Evolutionary conservation across 2,329 filamentous ascomycete species (phyloP).

Genomic region (Blastomyces emzantsi): DNA sequence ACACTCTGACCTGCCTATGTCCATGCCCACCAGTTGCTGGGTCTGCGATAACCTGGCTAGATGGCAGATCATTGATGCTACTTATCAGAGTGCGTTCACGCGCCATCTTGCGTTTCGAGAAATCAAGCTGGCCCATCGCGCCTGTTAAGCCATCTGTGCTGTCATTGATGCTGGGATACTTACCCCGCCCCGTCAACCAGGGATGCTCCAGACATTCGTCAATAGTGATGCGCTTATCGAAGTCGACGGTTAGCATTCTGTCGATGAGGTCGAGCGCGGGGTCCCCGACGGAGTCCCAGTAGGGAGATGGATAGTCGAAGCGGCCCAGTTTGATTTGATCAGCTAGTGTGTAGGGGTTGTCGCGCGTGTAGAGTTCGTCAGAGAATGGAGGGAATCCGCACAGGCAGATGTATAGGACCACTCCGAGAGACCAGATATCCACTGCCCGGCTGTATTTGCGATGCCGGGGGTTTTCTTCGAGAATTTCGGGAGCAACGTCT

Average conservation of each 20-base stretch:
- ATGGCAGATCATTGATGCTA: slow-evolving; percentile 65
- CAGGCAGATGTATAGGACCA: slow-evolving; percentile 93
- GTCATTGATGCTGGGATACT: slow-evolving; percentile 55
- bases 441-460: slow-evolving; percentile 91
- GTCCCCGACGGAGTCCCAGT: slow-evolving; percentile 86
- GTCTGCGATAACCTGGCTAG: slow-evolving; percentile 49
- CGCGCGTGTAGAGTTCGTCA: slow-evolving; percentile 71
- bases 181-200: slow-evolving; percentile 60
- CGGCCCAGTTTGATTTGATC: slow-evolving; percentile 83
- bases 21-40: slow-evolving; percentile 28
- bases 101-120: slow-evolving; percentile 67
- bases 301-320: slow-evolving; percentile 93
- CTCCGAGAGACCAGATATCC: slow-evolving; percentile 94
- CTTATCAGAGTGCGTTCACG: slow-evolving; percentile 81
- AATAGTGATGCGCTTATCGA: slow-evolving; percentile 72
- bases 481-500: slow-evolving; percentile 90
- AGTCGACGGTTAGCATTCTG: slow-evolving; percentile 83
- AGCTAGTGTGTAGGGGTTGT: slow-evolving; percentile 77
- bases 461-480: slow-evolving; percentile 63
- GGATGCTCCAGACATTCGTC: slow-evolving; percentile 87
- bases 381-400: slow-evolving; percentile 97
- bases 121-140: slow-evolving; percentile 72
- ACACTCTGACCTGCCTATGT: slow-evolving; percentile 55
- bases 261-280: slow-evolving; percentile 89
- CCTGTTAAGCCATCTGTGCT: slow-evolving; percentile 88